These are phyloP conservation scores for Colletotrichum sp. DNA, from an alignment of 2,329 filamentous ascomycete species.

Conservation along the genomic window DNA sequence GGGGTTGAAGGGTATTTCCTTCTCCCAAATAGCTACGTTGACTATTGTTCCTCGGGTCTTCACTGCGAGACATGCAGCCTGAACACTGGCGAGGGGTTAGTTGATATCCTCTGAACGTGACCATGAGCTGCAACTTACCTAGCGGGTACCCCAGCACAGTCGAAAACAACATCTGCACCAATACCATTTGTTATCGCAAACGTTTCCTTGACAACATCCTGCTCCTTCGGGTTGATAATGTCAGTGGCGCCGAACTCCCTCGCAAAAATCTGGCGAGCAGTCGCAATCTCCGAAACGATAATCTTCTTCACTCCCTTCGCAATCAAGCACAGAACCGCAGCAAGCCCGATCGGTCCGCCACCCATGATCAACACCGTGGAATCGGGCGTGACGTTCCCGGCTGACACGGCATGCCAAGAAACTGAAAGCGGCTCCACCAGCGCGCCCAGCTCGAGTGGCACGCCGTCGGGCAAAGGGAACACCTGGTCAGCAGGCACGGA, in stretches of 20 bases:
- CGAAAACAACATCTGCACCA: conserved; percentile 26
- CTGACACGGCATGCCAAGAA: conserved; percentile 64
- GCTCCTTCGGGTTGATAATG: conserved; percentile 18
- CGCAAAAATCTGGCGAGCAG: conserved; percentile 54
- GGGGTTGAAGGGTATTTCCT: conserved; percentile 24
- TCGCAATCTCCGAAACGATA: conserved; percentile 62
- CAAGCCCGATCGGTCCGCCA: conserved; percentile 67
- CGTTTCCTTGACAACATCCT: conserved; percentile 22
- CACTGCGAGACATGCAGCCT: conserved; percentile 24
- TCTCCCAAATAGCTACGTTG: conserved; percentile 31
- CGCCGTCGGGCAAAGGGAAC: conserved; percentile 52
- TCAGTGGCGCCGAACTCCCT: conserved; percentile 54
- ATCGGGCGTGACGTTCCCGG: conserved; percentile 34
- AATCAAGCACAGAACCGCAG: conserved; percentile 62
- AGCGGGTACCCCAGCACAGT: conserved; percentile 28
- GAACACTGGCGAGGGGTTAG: conserved; percentile 1
- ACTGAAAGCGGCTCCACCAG: conserved; percentile 69
- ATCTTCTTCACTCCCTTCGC: conserved; percentile 58
- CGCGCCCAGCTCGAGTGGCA: conserved; percentile 59
- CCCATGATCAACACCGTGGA: conserved; percentile 61
- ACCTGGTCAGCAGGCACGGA: conserved; percentile 51
- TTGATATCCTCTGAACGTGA: rapidly evolving
- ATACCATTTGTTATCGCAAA: conserved; percentile 20
- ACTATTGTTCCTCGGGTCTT: conserved; percentile 27
- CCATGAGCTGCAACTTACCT: neutral